Evolutionary conservation across 2,329 filamentous ascomycete genomes (phyloP).

Genomic region (Ophiocordyceps sinensis): DNA sequence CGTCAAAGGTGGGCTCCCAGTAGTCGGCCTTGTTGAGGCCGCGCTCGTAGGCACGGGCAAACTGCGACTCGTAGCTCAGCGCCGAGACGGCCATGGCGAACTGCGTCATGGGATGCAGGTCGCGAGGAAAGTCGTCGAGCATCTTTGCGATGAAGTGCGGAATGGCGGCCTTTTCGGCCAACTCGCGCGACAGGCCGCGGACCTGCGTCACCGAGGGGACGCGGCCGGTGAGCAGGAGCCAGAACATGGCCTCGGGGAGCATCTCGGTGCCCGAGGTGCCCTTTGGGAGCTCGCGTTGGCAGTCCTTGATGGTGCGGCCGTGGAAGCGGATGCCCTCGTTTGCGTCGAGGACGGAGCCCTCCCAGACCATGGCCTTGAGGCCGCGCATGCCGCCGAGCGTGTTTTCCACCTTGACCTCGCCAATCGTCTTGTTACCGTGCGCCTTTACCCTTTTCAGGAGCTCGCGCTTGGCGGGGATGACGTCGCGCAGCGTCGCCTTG

Average conservation of each 20-base stretch:
- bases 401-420: slow-evolving; percentile 88
- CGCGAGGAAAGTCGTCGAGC: slow-evolving; percentile 76
- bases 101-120: slow-evolving; percentile 97
- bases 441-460: slow-evolving; percentile 89
- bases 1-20: slow-evolving; percentile 97
- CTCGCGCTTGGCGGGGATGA: slow-evolving; percentile 85
- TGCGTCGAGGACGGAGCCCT: slow-evolving; percentile 90
- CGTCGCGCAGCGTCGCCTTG: slow-evolving; percentile 69
- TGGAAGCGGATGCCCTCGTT: slow-evolving; percentile 98
- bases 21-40: slow-evolving; percentile 92
- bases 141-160: slow-evolving; percentile 75
- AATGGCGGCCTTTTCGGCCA: slow-evolving; percentile 73
- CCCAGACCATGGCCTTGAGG: slow-evolving; percentile 97
- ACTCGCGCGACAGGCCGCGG: slow-evolving; percentile 66
- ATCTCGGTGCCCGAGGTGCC: slow-evolving; percentile 87
- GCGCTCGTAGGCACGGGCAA: slow-evolving; percentile 83
- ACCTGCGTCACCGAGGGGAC: slow-evolving; percentile 75
- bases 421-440: slow-evolving; percentile 67
- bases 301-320: slow-evolving; percentile 95
- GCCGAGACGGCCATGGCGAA: slow-evolving; percentile 90
- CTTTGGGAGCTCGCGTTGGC: slow-evolving; percentile 86
- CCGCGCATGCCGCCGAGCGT: slow-evolving; percentile 94
- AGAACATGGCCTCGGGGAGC: slow-evolving; percentile 99
- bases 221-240: slow-evolving; percentile 87
- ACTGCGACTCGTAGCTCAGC: slow-evolving; percentile 88